These are phyloP conservation scores for Pontederia crassipes DNA, from an alignment of 176 grass and related monocot genomes.

Conservation along the genomic window DNA sequence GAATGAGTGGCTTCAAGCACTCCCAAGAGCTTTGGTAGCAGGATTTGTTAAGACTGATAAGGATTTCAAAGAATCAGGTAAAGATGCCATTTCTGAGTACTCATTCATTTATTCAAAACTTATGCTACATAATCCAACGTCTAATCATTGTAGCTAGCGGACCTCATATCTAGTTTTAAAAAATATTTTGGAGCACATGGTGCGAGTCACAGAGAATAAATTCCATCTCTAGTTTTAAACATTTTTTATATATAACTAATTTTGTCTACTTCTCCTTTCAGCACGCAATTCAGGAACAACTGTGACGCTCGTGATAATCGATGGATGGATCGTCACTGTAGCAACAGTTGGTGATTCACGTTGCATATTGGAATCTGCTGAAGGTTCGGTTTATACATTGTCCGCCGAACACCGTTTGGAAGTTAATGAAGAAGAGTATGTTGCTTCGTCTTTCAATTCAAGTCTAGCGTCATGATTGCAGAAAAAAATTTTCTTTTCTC, in stretches of 20 bases:
- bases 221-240: not conserved
- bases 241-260: not conserved
- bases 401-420: conserved; percentile 90
- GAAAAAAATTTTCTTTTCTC: conserved; percentile 5
- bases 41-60: conserved; percentile 98
- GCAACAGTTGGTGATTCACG: conserved; percentile 88
- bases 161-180: too few relatives aligned
- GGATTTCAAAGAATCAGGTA: conserved; percentile 74
- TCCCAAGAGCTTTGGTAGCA: conserved; percentile 87
- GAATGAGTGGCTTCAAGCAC: conserved; percentile 76
- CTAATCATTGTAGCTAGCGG: too few relatives aligned
- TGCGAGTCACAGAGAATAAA: not conserved
- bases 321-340: conserved; percentile 86
- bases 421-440: conserved; percentile 82
- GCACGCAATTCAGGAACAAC: conserved; percentile 72
- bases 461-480: conserved; percentile 17
- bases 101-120: too few relatives aligned
- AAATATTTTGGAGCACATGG: too few relatives aligned
- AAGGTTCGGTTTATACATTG: conserved; percentile 63
- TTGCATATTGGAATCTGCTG: conserved; percentile 87
- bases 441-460: not conserved
- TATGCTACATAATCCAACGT: too few relatives aligned
- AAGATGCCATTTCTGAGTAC: not conserved
- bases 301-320: conserved; percentile 91
- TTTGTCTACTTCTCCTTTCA: conserved; percentile 30